Base-by-base conservation (phyloP, 257 asterid species). In the Anisodus acutangulus region DNA sequence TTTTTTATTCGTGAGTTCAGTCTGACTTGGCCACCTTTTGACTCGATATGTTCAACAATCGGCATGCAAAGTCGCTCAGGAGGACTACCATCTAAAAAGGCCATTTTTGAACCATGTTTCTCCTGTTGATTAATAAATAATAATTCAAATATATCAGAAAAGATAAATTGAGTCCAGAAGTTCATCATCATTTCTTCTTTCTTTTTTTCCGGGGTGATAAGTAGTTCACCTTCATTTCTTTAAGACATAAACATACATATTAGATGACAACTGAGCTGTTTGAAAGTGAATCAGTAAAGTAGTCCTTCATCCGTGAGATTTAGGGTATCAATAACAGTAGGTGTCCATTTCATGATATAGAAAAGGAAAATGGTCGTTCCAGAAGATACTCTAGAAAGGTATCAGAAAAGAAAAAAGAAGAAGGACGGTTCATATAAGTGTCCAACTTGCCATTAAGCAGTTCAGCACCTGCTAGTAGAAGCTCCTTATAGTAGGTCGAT, bases 11-110 rank as follows among this genome's bases (percentile, higher is more conserved):
- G 88, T 66, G 99, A 93, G 86, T 95, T 90, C 64, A 95, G 91
- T 8, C 87, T 90, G 79, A 95, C 97, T 86, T 92, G 90, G 37
- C 98, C 99, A 80, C 99, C 98, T 84, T 62, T 90, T 16, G 97
- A 90, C 86, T 85, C 87, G 26, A 97, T 93, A 82, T 97, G 98
- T 81, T 97, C 91, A 60, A 89, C 98, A 71, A 97, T 87, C 3
- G 99, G 99, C 98, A 85, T 90, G 91, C 99, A 97, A 78, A 97
- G 99, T 89, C 99, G 93, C 84, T 97, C 99, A 0, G 99, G 99
- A 41, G 99, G 99, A 85, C 89, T 97, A 15, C 99, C 99, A 85
- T 97, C 99, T 91, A 97, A 90, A 88, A 97, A 97, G 2, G 99
- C 98, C 99, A 97, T 97, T 89, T 97, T 97, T 13, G 99, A 97